Conservation (phyloP, 2,329 filamentous ascomycete species). For the Grosmannia clavigera region DNA sequence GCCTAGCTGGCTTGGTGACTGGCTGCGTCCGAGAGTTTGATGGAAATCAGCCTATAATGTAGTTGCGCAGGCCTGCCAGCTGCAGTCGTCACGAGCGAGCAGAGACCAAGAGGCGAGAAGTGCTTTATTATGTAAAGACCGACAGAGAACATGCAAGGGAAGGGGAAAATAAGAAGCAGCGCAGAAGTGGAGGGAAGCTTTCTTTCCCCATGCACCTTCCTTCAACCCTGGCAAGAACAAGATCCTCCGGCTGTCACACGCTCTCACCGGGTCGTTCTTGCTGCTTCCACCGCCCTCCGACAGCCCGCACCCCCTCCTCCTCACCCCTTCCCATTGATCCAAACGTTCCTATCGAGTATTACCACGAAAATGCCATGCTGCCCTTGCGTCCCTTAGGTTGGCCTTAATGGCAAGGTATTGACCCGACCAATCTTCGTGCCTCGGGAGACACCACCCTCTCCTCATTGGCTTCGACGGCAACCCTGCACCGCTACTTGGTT, state of each 20-base stretch:
- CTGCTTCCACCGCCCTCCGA: neutral
- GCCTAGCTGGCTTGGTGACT: neutral
- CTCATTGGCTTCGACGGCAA: neutral
- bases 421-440: neutral
- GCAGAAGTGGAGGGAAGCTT: neutral
- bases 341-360: neutral
- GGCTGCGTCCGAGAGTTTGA: neutral
- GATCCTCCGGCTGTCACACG: neutral
- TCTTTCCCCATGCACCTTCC: no score
- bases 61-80: no score
- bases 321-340: neutral
- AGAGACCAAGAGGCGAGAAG: no score
- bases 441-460: neutral
- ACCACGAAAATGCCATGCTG: neutral
- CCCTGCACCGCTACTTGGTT: slow-evolving; percentile 2
- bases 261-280: neutral
- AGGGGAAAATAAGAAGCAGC: neutral
- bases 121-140: neutral
- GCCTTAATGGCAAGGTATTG: neutral
- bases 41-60: no score
- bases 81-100: no score
- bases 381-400: neutral
- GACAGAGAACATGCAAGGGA: neutral
- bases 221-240: neutral
- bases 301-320: neutral